phyloP scores from a whole-genome alignment of 169 alveolate species.

The Plasmodium ovale region DNA sequence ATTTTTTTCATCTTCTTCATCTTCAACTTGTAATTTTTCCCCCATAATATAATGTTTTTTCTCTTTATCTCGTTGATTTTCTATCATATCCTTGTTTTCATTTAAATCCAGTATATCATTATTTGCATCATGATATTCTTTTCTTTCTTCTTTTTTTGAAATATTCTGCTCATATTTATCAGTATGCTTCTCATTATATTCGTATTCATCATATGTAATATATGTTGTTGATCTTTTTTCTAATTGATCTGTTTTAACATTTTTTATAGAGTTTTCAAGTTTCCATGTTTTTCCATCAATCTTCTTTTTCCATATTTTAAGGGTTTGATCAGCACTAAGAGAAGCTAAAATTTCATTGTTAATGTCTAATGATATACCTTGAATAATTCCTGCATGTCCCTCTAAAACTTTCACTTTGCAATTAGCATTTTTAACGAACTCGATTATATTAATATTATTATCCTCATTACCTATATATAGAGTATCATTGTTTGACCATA shows the following conservation, averaged over 20 bases:
- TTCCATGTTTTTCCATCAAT: conserved; percentile 84
- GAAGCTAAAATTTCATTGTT: conserved; percentile 88
- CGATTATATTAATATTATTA: conserved; percentile 72
- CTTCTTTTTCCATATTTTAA: conserved; percentile 85
- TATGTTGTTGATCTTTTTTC: conserved; percentile 49
- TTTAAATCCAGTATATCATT: background rate
- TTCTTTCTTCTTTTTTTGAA: conserved; percentile 12
- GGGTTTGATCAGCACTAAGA: conserved; percentile 90
- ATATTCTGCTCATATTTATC: conserved; percentile 13
- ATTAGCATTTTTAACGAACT: conserved; percentile 68
- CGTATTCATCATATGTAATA: conserved; percentile 43
- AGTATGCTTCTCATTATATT: conserved; percentile 23
- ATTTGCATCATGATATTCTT: background rate
- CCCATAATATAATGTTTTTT: background rate
- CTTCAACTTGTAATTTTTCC: conserved; percentile 14
- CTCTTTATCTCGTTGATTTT: conserved; percentile 51
- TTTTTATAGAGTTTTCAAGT: conserved; percentile 75
- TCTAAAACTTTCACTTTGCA: conserved; percentile 84
- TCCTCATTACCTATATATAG: conserved; percentile 71
- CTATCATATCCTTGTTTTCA: conserved; percentile 9
- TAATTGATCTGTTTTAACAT: conserved; percentile 62
- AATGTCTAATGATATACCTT: conserved; percentile 87
- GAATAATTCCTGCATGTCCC: conserved; percentile 89
- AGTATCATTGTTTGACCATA: conserved; percentile 65
- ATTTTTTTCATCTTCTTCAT: conserved; percentile 33